Percentiles rank a stretch among this genome's conserved stretches.
These are phyloP conservation scores for Candida odintsovae DNA, from an alignment of 805 yeast species.

Conservation along the genomic window DNA sequence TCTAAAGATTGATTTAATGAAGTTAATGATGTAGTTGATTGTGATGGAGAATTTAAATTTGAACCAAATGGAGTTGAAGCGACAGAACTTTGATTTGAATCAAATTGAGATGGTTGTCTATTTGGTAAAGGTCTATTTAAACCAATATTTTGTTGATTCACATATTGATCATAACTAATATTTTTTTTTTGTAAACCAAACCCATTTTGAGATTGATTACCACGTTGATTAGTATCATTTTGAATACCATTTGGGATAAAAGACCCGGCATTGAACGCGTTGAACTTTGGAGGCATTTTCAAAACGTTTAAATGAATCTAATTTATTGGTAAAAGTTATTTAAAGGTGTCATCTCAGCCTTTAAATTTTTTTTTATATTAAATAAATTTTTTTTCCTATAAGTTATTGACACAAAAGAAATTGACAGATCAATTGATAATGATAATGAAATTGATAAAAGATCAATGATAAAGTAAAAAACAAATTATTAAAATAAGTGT, in stretches of 20 bases:
- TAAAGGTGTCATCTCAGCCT: background rate
- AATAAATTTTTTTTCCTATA: background rate
- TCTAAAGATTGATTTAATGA: slow-evolving; percentile 67
- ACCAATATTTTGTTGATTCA: slow-evolving; percentile 9
- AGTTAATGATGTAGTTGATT: slow-evolving; percentile 69
- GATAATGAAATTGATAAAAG: no score
- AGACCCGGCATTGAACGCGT: slow-evolving; percentile 26
- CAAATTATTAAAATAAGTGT: no score
- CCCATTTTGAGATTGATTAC: slow-evolving; percentile 3
- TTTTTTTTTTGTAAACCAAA: slow-evolving; percentile 16
- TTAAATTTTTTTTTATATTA: background rate
- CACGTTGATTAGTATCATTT: slow-evolving; percentile 6
- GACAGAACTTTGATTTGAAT: slow-evolving; percentile 13
- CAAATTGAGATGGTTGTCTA: slow-evolving; percentile 1
- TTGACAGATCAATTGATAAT: background rate
- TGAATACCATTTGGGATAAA: slow-evolving; percentile 24
- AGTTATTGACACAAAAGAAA: background rate
- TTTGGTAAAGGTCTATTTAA: slow-evolving; percentile 7
- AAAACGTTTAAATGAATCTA: background rate
- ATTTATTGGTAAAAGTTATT: no score
- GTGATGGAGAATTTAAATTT: slow-evolving; percentile 32
- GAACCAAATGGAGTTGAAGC: slow-evolving; percentile 21
- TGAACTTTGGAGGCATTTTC: slow-evolving; percentile 37
- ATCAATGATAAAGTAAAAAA: no score
- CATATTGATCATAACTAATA: slow-evolving; percentile 22